Conservation (phyloP, 2,329 filamentous ascomycete species). For the Aspergillus versicolor region DNA sequence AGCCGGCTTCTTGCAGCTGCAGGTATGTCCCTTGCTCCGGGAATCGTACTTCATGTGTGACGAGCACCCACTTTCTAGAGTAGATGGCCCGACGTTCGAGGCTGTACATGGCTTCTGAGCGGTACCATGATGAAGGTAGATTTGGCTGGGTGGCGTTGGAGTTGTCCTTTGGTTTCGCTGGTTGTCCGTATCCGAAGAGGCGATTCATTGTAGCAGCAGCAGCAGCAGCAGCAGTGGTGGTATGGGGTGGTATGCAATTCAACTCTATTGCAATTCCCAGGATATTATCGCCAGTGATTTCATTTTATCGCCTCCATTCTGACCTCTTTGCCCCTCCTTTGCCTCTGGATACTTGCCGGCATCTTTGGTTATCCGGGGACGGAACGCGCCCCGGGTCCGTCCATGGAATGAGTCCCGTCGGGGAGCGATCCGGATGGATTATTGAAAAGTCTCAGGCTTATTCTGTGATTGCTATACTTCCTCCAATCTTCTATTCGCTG, state of each 20-base stretch:
- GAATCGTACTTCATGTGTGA: slow-evolving; percentile 47
- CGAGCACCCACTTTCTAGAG: slow-evolving; percentile 52
- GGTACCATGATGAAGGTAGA: slow-evolving; percentile 54
- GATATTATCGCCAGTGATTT: not conserved
- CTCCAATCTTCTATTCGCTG: not conserved
- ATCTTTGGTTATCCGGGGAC: not conserved
- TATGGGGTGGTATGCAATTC: too few relatives aligned
- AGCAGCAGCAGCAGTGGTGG: too few relatives aligned
- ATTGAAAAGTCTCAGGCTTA: not conserved
- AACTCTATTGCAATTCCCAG: too few relatives aligned
- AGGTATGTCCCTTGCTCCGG: slow-evolving; percentile 56
- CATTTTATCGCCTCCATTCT: not conserved
- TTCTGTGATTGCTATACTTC: not conserved
- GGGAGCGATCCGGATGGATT: not conserved
- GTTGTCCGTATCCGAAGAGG: slow-evolving; percentile 21
- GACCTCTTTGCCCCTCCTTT: not conserved
- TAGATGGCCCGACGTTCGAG: slow-evolving; percentile 59
- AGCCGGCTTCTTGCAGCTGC: slow-evolving; percentile 55
- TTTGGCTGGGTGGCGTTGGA: slow-evolving; percentile 39
- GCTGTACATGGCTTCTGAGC: slow-evolving; percentile 47
- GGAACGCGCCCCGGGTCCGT: slow-evolving; percentile 4
- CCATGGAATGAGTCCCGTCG: not conserved
- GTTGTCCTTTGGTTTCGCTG: slow-evolving; percentile 10
- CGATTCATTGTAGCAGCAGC: slow-evolving; percentile 31
- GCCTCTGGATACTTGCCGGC: not conserved